Conservation (phyloP, 345 rosid genomes). For the Eucalyptus pauciflora region DNA sequence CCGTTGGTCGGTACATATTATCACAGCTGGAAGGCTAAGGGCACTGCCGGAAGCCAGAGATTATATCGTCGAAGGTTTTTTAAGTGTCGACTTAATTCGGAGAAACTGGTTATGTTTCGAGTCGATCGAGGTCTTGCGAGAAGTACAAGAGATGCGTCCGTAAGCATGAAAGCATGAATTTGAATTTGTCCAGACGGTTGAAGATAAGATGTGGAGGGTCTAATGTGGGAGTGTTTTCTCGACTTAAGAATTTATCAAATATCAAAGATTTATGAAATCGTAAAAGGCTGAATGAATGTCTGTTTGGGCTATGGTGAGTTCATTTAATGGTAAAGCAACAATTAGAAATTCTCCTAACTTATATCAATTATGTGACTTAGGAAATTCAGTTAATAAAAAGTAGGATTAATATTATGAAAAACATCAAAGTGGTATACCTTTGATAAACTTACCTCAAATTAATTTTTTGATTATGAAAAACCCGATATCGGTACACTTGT, state of each 20-base stretch:
- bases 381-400: neutral
- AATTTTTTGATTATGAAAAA: too few species aligned
- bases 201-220: neutral
- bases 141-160: neutral
- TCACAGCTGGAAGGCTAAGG: neutral
- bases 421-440: too few species aligned
- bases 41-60: neutral
- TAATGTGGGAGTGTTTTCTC: neutral
- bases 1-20: neutral
- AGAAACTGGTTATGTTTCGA: neutral
- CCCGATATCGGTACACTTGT: fast-evolving
- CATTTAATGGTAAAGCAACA: neutral
- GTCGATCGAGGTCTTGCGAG: neutral
- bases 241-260: neutral
- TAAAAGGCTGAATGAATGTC: neutral
- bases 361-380: neutral
- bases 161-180: neutral
- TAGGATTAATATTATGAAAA: too few species aligned
- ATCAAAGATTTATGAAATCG: neutral
- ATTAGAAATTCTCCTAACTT: neutral
- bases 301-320: neutral
- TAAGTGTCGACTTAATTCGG: neutral
- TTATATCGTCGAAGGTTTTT: neutral
- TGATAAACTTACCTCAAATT: too few species aligned
- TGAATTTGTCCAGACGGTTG: neutral